Base-by-base conservation (phyloP, 2,329 filamentous ascomycete species). In the Aspergillus sergii region DNA sequence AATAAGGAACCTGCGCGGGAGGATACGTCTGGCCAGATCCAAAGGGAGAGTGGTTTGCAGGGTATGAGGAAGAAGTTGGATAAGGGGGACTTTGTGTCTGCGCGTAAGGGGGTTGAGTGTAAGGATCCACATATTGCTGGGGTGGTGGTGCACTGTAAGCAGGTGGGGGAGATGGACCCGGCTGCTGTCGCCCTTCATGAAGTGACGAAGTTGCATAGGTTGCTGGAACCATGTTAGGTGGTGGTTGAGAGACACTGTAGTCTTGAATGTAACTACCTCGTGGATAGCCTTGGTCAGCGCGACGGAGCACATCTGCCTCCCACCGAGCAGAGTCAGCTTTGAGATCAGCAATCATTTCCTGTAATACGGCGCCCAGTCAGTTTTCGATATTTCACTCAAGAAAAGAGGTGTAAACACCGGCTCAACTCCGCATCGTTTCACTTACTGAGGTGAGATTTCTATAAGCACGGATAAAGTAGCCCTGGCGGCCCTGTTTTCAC, bases 401-500 rank as follows among this genome's bases (percentile, higher is more conserved):
- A 16, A 16, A 39, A 16, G 39, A 14, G 39, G 16, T 7, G 16
- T 46, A 8, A 51, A 60, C 11, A 61, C 46, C 26, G 64, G 72
- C 58, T 62, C 32, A 55, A 7, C 30, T 26, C 16, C 23, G n/a
- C n/a, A 14, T 23, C 14, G 11, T 36, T 39, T 19, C 57, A 73
- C 89, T 81, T 85, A 93, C 91, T 73, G 89, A 89, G 70, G 91
- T 93, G 73, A 93, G 80, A 75, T 92, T 92, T 67, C 91, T 86
- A 79, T 93, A 93, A 66, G 90, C 91, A 56, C 88, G 92, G 76
- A 93, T 91, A 78, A 88, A 91, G 80, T 91, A 93, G 70, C 91
- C 91, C 72, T 87, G 85, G 66, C 88, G 88, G 68, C 86, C 81
- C 79, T 90, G 85, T 69, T 48, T n/a, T 85, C 82, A 61, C 43